Evolutionary conservation across 495 filamentous ascomycete genomes (phyloP), one percentile per base, ranked within the genome.

Genomic region (Pyronema omphalodes): DNA sequence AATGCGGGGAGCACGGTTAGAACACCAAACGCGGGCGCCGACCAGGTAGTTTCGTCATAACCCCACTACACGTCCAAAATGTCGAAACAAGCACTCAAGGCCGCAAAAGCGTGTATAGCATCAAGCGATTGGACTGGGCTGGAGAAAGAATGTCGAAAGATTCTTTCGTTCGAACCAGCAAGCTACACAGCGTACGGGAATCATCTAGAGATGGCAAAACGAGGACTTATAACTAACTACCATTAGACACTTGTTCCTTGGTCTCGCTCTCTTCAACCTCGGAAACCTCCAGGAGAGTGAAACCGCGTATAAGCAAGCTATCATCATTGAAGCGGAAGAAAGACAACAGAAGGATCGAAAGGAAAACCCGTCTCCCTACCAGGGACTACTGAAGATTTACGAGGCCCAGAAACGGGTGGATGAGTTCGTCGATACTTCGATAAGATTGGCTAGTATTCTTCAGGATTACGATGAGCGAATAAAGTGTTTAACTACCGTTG

Each of bases 361-460:
- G 41, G 54, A 57, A 37, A 46, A 14, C 50, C 69, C 74, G 40
- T 77, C 86, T 53, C 83, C 84, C 57, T 96, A 87, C 88, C 83
- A 91, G 68, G 91, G 91, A 6, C 70, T 96, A n/a, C 75, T 91
- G 62, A 82, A 77, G 57, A 62, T 95, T 9, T 94, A 89, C 62
- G 84, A 93, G 61, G 81, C 75, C 55, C 83, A 87, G 61, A 71
- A 72, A 29, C 85, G 82, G 54, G 69, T 95, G 9, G 78, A 80
- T 49, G 71, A 78, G 50, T 93, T 94, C 62, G 80, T 81, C 52
- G 67, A 78, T 34, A 84, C 81, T 7, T 80, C 76, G 3, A 62
- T 89, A 40, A 74, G 74, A 18, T 72, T 94, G 43, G 84, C 83
- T n/a, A 73, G 78, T 34, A 76, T 94, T 47, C 88, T 80, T 57